Evolutionary conservation across 1,139 yeast genomes (phyloP).

Genomic region (Hansenula lynferdii): DNA sequence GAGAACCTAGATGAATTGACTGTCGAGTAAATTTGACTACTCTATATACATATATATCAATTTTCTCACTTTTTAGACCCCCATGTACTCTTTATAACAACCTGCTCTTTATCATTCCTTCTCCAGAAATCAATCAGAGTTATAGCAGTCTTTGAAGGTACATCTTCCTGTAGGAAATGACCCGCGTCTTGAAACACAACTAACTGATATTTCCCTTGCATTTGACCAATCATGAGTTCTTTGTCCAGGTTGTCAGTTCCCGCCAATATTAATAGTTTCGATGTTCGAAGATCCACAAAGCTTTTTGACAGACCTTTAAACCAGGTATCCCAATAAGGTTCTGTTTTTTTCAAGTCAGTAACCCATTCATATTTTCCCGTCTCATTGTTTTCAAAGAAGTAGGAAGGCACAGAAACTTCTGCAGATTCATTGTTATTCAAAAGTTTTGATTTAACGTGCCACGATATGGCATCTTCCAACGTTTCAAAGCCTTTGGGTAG

Average conservation of each 20-base stretch:
- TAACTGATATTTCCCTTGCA: constrained; percentile 94
- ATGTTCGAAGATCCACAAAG: constrained; percentile 52
- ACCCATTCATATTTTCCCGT: constrained; percentile 47
- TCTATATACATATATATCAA: not conserved
- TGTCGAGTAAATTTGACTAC: constrained; percentile 29
- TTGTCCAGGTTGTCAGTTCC: constrained; percentile 89
- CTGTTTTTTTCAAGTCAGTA: constrained; percentile 55
- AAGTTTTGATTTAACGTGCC: constrained; percentile 63
- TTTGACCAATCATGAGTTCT: constrained; percentile 84
- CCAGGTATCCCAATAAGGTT: constrained; percentile 79
- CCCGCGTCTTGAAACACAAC: constrained; percentile 81
- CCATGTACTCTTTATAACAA: constrained; percentile 34
- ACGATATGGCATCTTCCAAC: constrained; percentile 61
- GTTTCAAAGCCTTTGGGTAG: constrained; percentile 58
- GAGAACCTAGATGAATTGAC: constrained; percentile 34
- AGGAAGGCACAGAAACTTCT: constrained; percentile 67
- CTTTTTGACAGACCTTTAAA: constrained; percentile 62
- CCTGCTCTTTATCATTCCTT: constrained; percentile 37
- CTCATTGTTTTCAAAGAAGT: constrained; percentile 30
- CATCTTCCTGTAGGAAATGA: constrained; percentile 91
- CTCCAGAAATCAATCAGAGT: constrained; percentile 52
- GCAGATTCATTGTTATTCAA: constrained; percentile 63
- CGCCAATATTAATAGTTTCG: constrained; percentile 76
- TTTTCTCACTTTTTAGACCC: constrained; percentile 18
- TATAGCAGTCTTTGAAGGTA: constrained; percentile 61